Evolutionary conservation across 768 basidiomycete species (phyloP), one percentile per base, ranked within the genome.

Genomic region (Boletellus ananas): DNA sequence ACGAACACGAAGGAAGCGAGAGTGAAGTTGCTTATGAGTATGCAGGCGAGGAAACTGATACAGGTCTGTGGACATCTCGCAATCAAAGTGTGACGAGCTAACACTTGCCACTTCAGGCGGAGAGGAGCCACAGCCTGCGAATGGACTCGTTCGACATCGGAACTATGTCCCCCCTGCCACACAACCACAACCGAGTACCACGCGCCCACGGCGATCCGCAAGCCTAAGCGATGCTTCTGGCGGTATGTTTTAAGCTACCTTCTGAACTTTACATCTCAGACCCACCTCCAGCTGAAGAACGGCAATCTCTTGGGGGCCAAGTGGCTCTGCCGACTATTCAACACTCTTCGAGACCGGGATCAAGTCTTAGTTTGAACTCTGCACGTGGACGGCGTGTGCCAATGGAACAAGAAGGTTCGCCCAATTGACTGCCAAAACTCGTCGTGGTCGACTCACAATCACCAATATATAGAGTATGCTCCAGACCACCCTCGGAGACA

Each of bases 161-260:
- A 65, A 36, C 43, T 58, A 69, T 29, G 63, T 33, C 23, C 54
- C 60, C 21, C 47, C 67, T 44, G 51, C 54, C 41, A 41, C 62
- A 36, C 70, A 72, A 49, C 78, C 79, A 36, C 70, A 72, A 49
- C 78, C 79, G 27, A 70, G 72, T 11, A 71, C 58, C 50, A 73
- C 74, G n/a, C 79, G 86, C 34, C 79, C 84, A 43, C 74, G 87
- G 49, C 77, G 87, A 48, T 89, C 87, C n/a, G 84, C 85, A 14
- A 88, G 87, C 64, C 70, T 90, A 43, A 89, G 85, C 59, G 85
- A 89, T 61, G 80, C 82, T 25, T 61, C 61, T 49, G 55, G 54
- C 27, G 58, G 59, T 59, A 52, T 36, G 54, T 72, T 68, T 47
- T 42, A n/a, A 43, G 17, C 6, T 43, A 55, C 55, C 49, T 45